Conservation (phyloP, 2,329 filamentous ascomycete species). For the Paraphoma chrysanthemicola region DNA sequence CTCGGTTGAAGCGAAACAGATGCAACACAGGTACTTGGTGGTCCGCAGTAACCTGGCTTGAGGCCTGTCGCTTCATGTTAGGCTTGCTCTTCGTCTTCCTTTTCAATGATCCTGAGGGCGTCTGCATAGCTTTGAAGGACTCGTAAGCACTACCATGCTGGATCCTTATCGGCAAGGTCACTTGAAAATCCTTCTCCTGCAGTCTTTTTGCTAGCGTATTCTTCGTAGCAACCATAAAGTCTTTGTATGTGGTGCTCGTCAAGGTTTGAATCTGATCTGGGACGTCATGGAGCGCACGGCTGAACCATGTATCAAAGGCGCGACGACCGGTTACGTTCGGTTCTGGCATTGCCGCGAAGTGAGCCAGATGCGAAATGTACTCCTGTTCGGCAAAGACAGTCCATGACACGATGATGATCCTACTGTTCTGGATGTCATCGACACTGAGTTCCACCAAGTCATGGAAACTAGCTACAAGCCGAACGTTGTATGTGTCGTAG, state of each 20-base stretch:
- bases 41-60: background rate
- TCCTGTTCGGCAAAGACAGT: conserved; percentile 53
- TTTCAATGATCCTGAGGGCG: background rate
- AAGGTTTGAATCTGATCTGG: conserved; percentile 51
- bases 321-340: conserved; percentile 49
- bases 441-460: conserved; percentile 54
- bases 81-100: conserved; percentile 8
- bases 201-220: conserved; percentile 29
- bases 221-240: conserved; percentile 36
- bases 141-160: conserved; percentile 45
- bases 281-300: conserved; percentile 52
- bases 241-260: conserved; percentile 31
- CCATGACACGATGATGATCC: conserved; percentile 65
- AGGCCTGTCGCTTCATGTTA: background rate
- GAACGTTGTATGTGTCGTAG: conserved; percentile 48
- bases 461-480: conserved; percentile 51
- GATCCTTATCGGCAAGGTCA: conserved; percentile 48
- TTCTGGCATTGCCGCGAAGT: conserved; percentile 57
- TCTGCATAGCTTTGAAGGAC: conserved; percentile 19
- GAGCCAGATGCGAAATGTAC: conserved; percentile 60
- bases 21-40: conserved; percentile 55
- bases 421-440: conserved; percentile 54
- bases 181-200: conserved; percentile 44
- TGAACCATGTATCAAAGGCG: conserved; percentile 63
- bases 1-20: conserved; percentile 65